Conservation (phyloP, 495 filamentous ascomycete genomes). For the Tuber melanosporum region DNA sequence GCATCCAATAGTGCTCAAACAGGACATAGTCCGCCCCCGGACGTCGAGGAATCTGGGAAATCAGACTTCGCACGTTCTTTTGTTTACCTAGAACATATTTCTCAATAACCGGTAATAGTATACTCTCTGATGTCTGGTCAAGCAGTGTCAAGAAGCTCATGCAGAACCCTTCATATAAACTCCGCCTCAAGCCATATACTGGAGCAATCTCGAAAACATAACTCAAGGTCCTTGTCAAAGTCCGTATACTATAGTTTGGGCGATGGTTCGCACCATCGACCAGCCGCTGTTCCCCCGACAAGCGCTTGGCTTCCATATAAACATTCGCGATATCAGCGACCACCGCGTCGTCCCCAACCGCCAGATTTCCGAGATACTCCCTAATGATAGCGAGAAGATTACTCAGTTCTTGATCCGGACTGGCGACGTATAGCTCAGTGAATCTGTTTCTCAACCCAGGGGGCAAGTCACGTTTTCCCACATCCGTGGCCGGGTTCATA, state of each 20-base stretch:
- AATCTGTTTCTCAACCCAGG: conserved; percentile 78
- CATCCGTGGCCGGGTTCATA: conserved; percentile 98
- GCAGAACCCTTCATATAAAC: conserved; percentile 91
- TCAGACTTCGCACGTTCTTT: conserved; percentile 58
- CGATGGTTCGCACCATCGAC: conserved; percentile 91
- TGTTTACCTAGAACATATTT: conserved; percentile 66
- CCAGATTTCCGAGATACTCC: conserved; percentile 69
- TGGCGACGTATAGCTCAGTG: conserved; percentile 86
- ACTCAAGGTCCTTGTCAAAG: conserved; percentile 78
- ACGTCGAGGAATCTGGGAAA: conserved; percentile 65
- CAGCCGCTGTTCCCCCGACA: conserved; percentile 71
- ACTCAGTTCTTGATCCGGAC: conserved; percentile 74
- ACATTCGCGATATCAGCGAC: conserved; percentile 72
- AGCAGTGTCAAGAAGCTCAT: conserved; percentile 94
- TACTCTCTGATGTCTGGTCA: conserved; percentile 65
- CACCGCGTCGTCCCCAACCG: conserved; percentile 57
- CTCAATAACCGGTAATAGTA: conserved; percentile 74
- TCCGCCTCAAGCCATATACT: conserved; percentile 77
- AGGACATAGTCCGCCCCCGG: conserved; percentile 75
- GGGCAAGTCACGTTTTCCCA: conserved; percentile 89
- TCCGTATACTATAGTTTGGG: conserved; percentile 92
- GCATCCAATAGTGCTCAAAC: conserved; percentile 90
- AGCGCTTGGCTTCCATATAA: conserved; percentile 76
- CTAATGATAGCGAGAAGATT: conserved; percentile 78
- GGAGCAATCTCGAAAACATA: conserved; percentile 80